These are phyloP conservation scores for Penicillium sp. DNA, from an alignment of 2,329 filamentous ascomycete genomes.

Conservation along the genomic window DNA sequence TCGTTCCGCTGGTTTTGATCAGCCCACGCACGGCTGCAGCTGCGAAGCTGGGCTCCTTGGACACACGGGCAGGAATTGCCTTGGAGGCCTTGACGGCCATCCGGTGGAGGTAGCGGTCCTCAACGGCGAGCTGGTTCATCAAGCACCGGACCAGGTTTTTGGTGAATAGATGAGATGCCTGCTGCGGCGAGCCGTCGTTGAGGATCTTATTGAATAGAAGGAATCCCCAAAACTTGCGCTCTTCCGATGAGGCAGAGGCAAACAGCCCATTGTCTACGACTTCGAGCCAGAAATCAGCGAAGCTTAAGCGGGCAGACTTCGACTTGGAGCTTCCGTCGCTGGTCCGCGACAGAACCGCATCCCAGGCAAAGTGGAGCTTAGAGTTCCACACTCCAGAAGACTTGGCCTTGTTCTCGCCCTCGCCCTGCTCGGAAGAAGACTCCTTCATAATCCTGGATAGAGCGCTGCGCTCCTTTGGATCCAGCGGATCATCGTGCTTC, in stretches of 20 bases:
- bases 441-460: conserved; percentile 78
- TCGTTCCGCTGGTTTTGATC: conserved; percentile 64
- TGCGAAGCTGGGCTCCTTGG: conserved; percentile 57
- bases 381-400: conserved; percentile 69
- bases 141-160: conserved; percentile 76
- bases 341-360: conserved; percentile 61
- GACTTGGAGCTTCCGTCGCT: conserved; percentile 29
- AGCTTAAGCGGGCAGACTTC: conserved; percentile 44
- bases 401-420: conserved; percentile 31
- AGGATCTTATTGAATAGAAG: conserved; percentile 77
- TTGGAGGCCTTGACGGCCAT: conserved; percentile 74
- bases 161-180: conserved; percentile 65
- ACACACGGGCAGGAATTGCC: conserved; percentile 61
- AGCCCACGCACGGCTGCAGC: conserved; percentile 61
- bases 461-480: conserved; percentile 60
- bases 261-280: conserved; percentile 86
- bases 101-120: conserved; percentile 73
- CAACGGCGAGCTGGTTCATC: conserved; percentile 73
- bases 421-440: conserved; percentile 32
- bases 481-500: conserved; percentile 67
- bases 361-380: conserved; percentile 84
- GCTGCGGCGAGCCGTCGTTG: conserved; percentile 45
- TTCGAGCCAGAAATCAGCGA: conserved; percentile 77
- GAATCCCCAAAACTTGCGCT: conserved; percentile 89
- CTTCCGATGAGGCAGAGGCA: conserved; percentile 72